Evolutionary conservation across 768 basidiomycete genomes (phyloP), one percentile per base, ranked within the genome.

Genomic region (Holtermanniella nyarrowii): DNA sequence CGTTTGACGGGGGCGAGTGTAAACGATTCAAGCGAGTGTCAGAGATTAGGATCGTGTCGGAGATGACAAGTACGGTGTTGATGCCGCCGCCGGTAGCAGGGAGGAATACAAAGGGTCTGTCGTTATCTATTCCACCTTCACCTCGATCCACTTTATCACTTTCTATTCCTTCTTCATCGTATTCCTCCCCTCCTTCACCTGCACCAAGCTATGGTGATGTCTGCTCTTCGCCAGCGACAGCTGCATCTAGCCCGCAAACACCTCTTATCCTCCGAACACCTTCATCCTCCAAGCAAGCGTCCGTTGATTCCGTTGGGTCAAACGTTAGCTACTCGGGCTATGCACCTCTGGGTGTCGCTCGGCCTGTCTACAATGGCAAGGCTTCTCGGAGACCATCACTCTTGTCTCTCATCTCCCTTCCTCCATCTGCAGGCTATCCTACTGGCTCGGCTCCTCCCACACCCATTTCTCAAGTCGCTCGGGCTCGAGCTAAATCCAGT

Each of bases 381-480:
- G 52, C 50, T 3, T 26, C 50, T 18, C 56, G 58, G 16, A 52
- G 65, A 55, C 62, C 65, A 11, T 54, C 46, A 20, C 52, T 67
- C 12, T 50, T 64, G 44, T 60, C 53, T 31, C 54, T 67, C 18
- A 59, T 60, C 49, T 64, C 61, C 5, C 58, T 59, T 14, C 52
- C 56, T 24, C 43, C 59, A 4, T 46, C 46, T 4, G 44, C 45
- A 21, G 45, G n/a, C 31, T 37, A 37, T 16, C 16, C 31, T 7
- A 16, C 31, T 16, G 31, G 31, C 7, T 37, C 31, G 10, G 16
- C 31, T 16, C 31, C 31, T 7, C 31, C 31, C 10, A 37, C 31
- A 7, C 31, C 31, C 7, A 7, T 37, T 37, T 7, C 31, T 16
- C 10, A 7, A 16, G 7, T 16, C 10, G 31, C 31, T 16, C 31